These are phyloP conservation scores for Keithomyces neogunnii DNA, from an alignment of 2,329 filamentous ascomycete genomes.

Conservation along the genomic window DNA sequence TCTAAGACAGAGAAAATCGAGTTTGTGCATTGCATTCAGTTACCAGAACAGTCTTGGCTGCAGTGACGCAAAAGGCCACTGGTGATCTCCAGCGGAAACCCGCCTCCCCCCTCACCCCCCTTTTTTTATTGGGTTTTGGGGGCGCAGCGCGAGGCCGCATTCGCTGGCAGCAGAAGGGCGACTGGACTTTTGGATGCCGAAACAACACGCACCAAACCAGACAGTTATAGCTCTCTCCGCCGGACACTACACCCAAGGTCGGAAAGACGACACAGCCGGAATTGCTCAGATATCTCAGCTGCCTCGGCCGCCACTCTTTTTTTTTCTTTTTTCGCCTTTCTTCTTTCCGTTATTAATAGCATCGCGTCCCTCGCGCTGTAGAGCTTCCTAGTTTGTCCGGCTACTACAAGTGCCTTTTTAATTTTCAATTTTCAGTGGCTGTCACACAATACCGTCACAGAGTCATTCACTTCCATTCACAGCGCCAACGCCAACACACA, in stretches of 20 bases:
- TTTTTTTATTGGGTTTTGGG: no score
- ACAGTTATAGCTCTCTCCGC: no score
- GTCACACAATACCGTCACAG: background rate
- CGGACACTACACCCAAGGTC: background rate
- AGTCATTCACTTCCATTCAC: background rate
- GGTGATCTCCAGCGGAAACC: background rate
- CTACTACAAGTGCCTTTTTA: no score
- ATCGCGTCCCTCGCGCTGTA: background rate
- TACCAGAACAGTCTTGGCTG: background rate
- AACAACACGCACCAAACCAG: no score
- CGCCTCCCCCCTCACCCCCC: background rate
- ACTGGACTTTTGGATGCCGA: no score
- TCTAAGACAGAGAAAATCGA: background rate
- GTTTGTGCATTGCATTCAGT: background rate
- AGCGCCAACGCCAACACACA: background rate
- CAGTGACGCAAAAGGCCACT: background rate
- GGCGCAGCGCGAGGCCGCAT: no score
- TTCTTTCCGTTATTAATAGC: background rate
- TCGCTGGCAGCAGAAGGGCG: no score
- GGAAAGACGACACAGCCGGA: background rate
- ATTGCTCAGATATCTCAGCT: background rate
- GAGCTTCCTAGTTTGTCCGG: background rate
- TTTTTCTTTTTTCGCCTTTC: background rate
- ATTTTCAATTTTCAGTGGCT: background rate
- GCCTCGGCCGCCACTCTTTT: background rate